Evolutionary conservation across 768 basidiomycete species (phyloP), one percentile per base, ranked within the genome.

Genomic region (Leccinum incarnatum): DNA sequence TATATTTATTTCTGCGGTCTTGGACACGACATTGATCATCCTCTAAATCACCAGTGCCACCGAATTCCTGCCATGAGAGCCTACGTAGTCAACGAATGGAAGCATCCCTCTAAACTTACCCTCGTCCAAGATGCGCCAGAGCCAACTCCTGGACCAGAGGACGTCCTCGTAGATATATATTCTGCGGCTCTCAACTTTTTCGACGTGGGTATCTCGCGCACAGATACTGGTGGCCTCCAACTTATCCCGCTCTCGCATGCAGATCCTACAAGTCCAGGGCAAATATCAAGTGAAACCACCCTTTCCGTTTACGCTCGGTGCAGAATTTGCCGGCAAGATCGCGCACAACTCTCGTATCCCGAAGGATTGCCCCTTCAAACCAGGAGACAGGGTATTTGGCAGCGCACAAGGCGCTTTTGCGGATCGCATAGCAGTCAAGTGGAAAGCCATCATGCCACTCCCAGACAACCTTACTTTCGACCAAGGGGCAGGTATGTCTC

Each of bases 381-480:
- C 80, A 2, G 96, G 96, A 4, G 92, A 97, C 62, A 78, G 92
- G 45, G 91, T 99, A 0, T 96, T 97, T 64, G 95, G 96, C 6
- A 83, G 83, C 12, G 79, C 78, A 0, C 87, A 91, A 67, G 97
- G 95, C 6, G 78, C 87, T 2, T 93, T 84, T 72, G 91, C 88
- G 2, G 95, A 98, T 58, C 84, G 82, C 64, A 78, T 91, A 54
- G 83, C 81, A 0, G 84, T 78, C 10, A 72, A 82, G 45, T 81
- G 80, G 72, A 71, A 69, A 12, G 60, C 63, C 8, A 69, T 95
- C 12, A 67, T 87, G 10, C 83, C 83, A 21, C 81, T 98, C 14
- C 95, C 96, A 0, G 79, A 87, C 50, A 79, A 79, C 46, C 79
- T 98, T 73, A 80, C 83, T 7, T 94, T 86, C 64, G 92, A 96